Conservation (phyloP, 176 grass and related monocot species). For the Paspalum notatum region DNA sequence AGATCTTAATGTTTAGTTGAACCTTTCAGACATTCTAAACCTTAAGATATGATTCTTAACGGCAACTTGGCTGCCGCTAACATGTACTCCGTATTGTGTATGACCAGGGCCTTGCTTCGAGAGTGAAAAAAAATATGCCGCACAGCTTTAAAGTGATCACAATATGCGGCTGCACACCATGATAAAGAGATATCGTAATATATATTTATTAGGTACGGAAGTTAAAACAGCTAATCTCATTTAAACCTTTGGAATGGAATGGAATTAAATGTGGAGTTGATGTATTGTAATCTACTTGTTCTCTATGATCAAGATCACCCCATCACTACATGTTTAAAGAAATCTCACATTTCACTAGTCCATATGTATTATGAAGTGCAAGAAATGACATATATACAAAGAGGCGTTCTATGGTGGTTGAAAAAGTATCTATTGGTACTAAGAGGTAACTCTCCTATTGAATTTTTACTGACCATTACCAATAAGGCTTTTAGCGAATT, state of each 20-base stretch:
- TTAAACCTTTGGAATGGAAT: background rate
- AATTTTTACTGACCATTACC: too few species aligned
- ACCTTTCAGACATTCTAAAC: constrained; percentile 36
- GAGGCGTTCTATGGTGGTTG: too few species aligned
- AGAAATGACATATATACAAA: too few species aligned
- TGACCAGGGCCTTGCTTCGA: constrained; percentile 23
- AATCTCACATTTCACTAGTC: too few species aligned
- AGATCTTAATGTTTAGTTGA: background rate
- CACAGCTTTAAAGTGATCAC: constrained; percentile 24
- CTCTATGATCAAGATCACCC: background rate
- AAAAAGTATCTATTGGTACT: too few species aligned
- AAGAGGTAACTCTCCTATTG: too few species aligned
- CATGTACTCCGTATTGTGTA: constrained; percentile 6
- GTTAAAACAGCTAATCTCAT: constrained; percentile 32
- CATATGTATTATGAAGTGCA: too few species aligned
- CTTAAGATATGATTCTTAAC: constrained; percentile 37
- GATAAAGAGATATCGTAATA: constrained; percentile 15
- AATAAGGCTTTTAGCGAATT: too few species aligned
- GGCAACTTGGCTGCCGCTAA: constrained; percentile 31
- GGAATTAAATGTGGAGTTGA: background rate
- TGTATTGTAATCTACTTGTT: background rate
- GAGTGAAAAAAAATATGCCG: constrained; percentile 1
- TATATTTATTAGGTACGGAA: constrained; percentile 30
- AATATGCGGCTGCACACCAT: constrained; percentile 11
- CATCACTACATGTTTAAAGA: background rate